Percentiles rank a stretch among this genome's conserved stretches.
Conservation (phyloP, 495 filamentous ascomycete species). For the Pseudevernia furfuracea region DNA sequence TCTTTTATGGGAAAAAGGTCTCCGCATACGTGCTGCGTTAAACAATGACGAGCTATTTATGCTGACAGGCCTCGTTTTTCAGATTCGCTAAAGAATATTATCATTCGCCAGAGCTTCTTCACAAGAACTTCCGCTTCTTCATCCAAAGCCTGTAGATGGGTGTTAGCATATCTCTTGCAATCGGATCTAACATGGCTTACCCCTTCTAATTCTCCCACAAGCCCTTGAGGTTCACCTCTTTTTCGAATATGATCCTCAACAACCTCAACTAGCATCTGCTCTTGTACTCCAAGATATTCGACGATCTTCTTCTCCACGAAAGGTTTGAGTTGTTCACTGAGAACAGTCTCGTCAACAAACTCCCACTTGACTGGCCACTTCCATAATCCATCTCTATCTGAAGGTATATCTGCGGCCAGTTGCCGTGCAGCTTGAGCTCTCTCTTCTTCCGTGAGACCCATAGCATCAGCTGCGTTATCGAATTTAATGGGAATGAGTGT, state of each 20-base stretch:
- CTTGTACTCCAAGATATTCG: slow-evolving; percentile 91
- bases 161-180: slow-evolving; percentile 32
- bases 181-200: slow-evolving; percentile 42
- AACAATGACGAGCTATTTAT: neutral
- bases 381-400: slow-evolving; percentile 80
- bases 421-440: slow-evolving; percentile 68
- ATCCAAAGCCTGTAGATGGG: slow-evolving; percentile 61
- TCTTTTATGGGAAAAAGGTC: neutral
- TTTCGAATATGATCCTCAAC: slow-evolving; percentile 82
- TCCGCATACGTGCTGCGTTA: neutral
- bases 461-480: slow-evolving; percentile 62
- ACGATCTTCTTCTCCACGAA: slow-evolving; percentile 98
- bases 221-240: slow-evolving; percentile 63
- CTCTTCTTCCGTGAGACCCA: slow-evolving; percentile 74
- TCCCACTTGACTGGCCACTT: slow-evolving; percentile 91
- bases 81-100: slow-evolving; percentile 95
- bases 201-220: slow-evolving; percentile 78
- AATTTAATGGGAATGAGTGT: slow-evolving; percentile 89
- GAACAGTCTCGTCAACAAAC: slow-evolving; percentile 75
- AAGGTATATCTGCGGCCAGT: slow-evolving; percentile 83
- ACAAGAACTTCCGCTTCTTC: slow-evolving; percentile 92
- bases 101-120: slow-evolving; percentile 95
- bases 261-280: slow-evolving; percentile 89
- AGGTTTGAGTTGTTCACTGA: slow-evolving; percentile 80
- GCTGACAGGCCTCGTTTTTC: slow-evolving; percentile 84